Evolutionary conservation across 805 yeast species (phyloP).

Genomic region (Lipomyces mesembrius): DNA sequence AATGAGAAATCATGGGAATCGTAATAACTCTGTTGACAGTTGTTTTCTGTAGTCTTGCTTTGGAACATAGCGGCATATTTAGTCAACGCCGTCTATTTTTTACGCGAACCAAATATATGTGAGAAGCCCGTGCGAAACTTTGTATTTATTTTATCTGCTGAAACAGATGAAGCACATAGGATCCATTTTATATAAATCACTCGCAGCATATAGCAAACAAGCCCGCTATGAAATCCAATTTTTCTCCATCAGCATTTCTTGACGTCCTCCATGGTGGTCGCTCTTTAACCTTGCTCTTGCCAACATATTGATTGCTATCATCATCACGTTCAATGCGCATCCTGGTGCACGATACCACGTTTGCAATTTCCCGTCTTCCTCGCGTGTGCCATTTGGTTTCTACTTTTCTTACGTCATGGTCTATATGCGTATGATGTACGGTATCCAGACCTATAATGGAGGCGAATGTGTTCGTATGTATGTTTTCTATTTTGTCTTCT

Average conservation of each 20-base stretch:
- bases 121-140: too few relatives aligned
- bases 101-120: too few relatives aligned
- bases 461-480: slow-evolving; percentile 72
- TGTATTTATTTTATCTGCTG: too few relatives aligned
- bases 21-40: too few relatives aligned
- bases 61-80: too few relatives aligned
- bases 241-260: background rate
- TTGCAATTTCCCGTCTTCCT: slow-evolving; percentile 54
- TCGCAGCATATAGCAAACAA: too few relatives aligned
- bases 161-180: too few relatives aligned
- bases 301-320: slow-evolving; percentile 48
- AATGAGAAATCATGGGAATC: too few relatives aligned
- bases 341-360: slow-evolving; percentile 57
- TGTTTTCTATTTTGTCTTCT: background rate
- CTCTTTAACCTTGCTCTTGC: slow-evolving; percentile 53
- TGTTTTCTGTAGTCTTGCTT: too few relatives aligned
- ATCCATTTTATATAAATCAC: too few relatives aligned
- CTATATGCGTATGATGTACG: slow-evolving; percentile 85
- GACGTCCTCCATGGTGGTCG: slow-evolving; percentile 41
- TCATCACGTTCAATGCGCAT: slow-evolving; percentile 52
- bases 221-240: slow-evolving; percentile 2
- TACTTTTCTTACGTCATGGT: slow-evolving; percentile 52
- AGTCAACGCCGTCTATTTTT: too few relatives aligned
- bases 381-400: slow-evolving; percentile 54
- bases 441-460: slow-evolving; percentile 83